Evolutionary conservation across 1,139 yeast species (phyloP), one percentile per base, ranked within the genome.

Genomic region (Hansenula lynferdii): DNA sequence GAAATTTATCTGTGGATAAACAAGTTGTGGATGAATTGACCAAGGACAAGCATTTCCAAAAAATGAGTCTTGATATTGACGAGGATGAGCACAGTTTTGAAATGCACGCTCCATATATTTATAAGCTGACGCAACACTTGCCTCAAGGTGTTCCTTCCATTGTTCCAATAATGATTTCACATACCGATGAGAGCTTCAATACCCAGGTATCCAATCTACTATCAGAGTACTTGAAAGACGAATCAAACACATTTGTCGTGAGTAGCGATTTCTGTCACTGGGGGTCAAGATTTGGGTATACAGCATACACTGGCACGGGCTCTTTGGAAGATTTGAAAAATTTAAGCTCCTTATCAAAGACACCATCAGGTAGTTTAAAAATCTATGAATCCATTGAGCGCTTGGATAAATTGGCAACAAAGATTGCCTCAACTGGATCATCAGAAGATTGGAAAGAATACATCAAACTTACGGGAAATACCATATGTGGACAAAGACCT

Each of bases 251-350:
- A 2, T 85, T 92, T 60, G 77, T 86, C 20, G 70, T 92, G 6
- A 85, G 95, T 53, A 78, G 95, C 1, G 99, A 92, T 62, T 94
- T 92, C 55, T 90, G 97, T 57, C 98, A 92, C 56, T 92, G 98
- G 98, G 97, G 97, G 1, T 54, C 72, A 5, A 64, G 95, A 34
- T 87, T 89, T 55, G 81, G 79, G 11, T 89, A 82, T 56, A 80
- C 82, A 3, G 69, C 72, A 27, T 85, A 84, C 53, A 67, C 78
- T 0, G 41, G 65, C 44, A 35, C 57, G 37, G 54, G 57, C 1
- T 35, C 49, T 1, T n/a, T 61, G 1, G 39, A 44, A 0, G 49
- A 49, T 23, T 26, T 60, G 20, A 31, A 22, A 16, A 31, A 53
- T 47, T 10, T 51, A 48, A 21, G 42, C 49, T 15, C 51, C 44